Evolutionary conservation across 257 asterid species (phyloP).

Genomic region (Solanum piurae): DNA sequence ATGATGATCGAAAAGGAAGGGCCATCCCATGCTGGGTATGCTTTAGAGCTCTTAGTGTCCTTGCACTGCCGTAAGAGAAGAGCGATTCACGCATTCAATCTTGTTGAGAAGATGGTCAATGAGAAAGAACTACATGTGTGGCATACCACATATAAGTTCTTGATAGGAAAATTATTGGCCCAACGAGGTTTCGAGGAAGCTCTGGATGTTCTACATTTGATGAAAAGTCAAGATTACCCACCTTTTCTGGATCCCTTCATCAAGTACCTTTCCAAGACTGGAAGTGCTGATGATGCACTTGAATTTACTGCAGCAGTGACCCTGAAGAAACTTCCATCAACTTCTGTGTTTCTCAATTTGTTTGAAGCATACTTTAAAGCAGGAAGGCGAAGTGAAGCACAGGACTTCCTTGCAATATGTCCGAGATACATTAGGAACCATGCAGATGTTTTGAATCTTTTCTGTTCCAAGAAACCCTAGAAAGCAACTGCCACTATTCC

Average conservation of each 20-base stretch:
- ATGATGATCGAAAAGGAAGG: conserved; percentile 49
- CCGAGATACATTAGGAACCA: conserved; percentile 47
- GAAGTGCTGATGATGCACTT: conserved; percentile 63
- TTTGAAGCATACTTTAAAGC: conserved; percentile 52
- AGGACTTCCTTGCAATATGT: conserved; percentile 60
- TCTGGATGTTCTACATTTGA: conserved; percentile 45
- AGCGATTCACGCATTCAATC: conserved; percentile 40
- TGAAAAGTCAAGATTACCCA: conserved; percentile 61
- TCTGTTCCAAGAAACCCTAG: conserved; percentile 27
- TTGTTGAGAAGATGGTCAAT: conserved; percentile 42
- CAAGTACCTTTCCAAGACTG: conserved; percentile 38
- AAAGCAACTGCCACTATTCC: conserved; percentile 9
- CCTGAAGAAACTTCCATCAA: conserved; percentile 37
- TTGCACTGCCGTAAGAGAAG: conserved; percentile 41
- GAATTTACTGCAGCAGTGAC: conserved; percentile 38
- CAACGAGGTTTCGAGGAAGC: conserved; percentile 45
- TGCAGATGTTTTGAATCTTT: conserved; percentile 63
- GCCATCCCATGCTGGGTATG: conserved; percentile 21
- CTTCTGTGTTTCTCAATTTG: conserved; percentile 33
- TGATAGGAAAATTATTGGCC: conserved; percentile 46
- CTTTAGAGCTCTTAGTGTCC: conserved; percentile 38
- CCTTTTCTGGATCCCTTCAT: conserved; percentile 50
- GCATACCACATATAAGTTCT: conserved; percentile 45
- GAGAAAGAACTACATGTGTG: conserved; percentile 37
- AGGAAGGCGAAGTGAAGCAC: conserved; percentile 55